phyloP scores from a whole-genome alignment of 225 moss, liverwort and hornwort genomes.

The Takakia lepidozioides region DNA sequence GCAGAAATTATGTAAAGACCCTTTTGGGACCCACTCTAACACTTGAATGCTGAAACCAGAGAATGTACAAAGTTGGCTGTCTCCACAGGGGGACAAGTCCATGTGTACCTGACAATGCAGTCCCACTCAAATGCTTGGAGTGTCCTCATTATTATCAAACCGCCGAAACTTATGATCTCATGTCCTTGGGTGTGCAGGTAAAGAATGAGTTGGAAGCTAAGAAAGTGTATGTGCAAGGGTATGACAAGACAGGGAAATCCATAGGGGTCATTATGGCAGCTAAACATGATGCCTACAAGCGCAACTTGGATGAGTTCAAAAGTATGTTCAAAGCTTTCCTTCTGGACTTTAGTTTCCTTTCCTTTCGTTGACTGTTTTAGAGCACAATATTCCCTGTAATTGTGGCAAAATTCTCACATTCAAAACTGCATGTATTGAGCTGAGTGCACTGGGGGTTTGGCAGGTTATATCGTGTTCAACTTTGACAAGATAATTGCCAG shows the following conservation, averaged over 20 bases:
- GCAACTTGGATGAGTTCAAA: conserved; percentile 54
- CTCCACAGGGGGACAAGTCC: too few species aligned
- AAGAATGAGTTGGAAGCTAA: conserved; percentile 35
- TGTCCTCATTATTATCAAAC: neutral
- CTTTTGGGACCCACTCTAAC: too few species aligned
- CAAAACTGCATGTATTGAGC: neutral
- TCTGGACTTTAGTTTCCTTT: neutral
- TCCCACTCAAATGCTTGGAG: neutral
- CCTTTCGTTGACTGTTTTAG: neutral
- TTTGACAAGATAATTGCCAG: conserved; percentile 42
- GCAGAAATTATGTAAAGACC: too few species aligned
- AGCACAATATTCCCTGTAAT: too few species aligned
- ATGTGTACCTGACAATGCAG: too few species aligned
- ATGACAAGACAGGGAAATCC: conserved; percentile 34
- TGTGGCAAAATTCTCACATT: too few species aligned
- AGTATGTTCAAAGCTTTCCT: conserved; percentile 48
- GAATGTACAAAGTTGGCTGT: too few species aligned
- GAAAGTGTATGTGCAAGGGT: conserved; percentile 52
- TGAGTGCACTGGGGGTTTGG: neutral
- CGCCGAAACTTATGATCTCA: neutral
- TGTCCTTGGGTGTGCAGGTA: neutral
- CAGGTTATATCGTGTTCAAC: conserved; percentile 37
- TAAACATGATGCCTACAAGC: conserved; percentile 47
- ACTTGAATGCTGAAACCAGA: too few species aligned
- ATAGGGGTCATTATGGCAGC: conserved; percentile 26